Percentiles rank a stretch among this genome's conserved stretches.
These are phyloP conservation scores for Cercis canadensis DNA, from an alignment of 306 rosid species.

Conservation along the genomic window DNA sequence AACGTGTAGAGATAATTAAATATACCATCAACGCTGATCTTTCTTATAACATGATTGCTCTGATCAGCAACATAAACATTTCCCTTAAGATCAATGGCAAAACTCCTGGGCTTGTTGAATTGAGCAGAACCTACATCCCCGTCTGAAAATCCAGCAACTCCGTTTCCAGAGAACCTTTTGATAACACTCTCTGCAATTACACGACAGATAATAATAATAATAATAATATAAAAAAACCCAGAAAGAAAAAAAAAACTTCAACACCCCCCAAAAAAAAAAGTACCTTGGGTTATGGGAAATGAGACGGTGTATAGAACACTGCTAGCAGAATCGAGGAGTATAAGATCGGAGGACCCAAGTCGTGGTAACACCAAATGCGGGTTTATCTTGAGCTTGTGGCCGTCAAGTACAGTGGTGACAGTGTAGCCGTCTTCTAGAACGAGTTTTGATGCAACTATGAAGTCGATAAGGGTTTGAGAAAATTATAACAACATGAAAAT, in stretches of 20 bases:
- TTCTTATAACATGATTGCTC: conserved; percentile 53
- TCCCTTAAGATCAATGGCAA: conserved; percentile 66
- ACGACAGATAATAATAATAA: background rate
- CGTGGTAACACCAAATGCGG: conserved; percentile 48
- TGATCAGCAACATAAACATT: conserved; percentile 73
- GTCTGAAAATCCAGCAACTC: conserved; percentile 56
- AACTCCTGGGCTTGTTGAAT: conserved; percentile 59
- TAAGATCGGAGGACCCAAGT: conserved; percentile 60
- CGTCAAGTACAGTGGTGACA: conserved; percentile 65
- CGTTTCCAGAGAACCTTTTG: conserved; percentile 51
- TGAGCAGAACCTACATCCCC: conserved; percentile 58
- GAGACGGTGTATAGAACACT: conserved; percentile 59
- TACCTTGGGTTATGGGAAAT: conserved; percentile 65
- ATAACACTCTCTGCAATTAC: conserved; percentile 51
- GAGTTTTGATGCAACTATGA: conserved; percentile 37
- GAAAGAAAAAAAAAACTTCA: conserved; percentile 24
- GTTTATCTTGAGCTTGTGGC: conserved; percentile 57
- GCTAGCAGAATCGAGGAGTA: conserved; percentile 55
- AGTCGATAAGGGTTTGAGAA: background rate
- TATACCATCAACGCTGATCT: conserved; percentile 60
- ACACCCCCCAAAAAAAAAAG: background rate
- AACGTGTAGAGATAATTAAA: background rate
- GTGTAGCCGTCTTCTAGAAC: conserved; percentile 70
- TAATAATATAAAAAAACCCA: too few species aligned
- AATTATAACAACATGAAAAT: background rate